A percentile compares a stretch with the other conserved stretches of the same genome.
These are phyloP conservation scores for Colletotrichum sublineola DNA, from an alignment of 2,329 filamentous ascomycete genomes.

Conservation along the genomic window DNA sequence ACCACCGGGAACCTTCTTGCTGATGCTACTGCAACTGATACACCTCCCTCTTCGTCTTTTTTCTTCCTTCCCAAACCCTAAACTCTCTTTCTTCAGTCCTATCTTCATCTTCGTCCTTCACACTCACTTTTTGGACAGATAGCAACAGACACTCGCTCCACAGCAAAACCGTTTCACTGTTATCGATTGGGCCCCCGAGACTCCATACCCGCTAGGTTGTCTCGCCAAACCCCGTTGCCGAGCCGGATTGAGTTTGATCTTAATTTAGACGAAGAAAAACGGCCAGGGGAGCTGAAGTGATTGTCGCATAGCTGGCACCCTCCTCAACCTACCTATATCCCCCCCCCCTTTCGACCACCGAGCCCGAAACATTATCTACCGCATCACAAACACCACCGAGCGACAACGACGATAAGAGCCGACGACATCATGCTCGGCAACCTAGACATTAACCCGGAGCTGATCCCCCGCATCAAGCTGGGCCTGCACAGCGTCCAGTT, in stretches of 20 bases:
- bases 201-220: conserved; percentile 21
- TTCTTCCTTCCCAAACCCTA: neutral
- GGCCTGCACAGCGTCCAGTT: conserved; percentile 69
- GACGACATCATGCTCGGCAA: conserved; percentile 57
- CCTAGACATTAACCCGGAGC: conserved; percentile 67
- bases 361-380: neutral
- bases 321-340: conserved; percentile 17
- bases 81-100: neutral
- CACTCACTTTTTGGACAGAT: conserved; percentile 5
- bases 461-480: conserved; percentile 69
- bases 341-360: conserved; percentile 28
- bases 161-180: conserved; percentile 6
- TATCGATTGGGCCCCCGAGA: conserved; percentile 30
- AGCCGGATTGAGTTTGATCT: conserved; percentile 40
- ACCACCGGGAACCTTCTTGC: conserved; percentile 18
- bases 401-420: neutral
- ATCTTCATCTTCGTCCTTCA: neutral
- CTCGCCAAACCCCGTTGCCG: conserved; percentile 41
- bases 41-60: neutral
- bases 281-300: conserved; percentile 35
- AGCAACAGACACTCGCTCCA: conserved; percentile 21
- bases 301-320: conserved; percentile 34
- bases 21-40: conserved; percentile 22
- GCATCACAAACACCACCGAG: conserved; percentile 17
- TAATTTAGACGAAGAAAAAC: conserved; percentile 36